Evolutionary conservation across 345 rosid genomes (phyloP).

Genomic region (Aquilaria sinensis): DNA sequence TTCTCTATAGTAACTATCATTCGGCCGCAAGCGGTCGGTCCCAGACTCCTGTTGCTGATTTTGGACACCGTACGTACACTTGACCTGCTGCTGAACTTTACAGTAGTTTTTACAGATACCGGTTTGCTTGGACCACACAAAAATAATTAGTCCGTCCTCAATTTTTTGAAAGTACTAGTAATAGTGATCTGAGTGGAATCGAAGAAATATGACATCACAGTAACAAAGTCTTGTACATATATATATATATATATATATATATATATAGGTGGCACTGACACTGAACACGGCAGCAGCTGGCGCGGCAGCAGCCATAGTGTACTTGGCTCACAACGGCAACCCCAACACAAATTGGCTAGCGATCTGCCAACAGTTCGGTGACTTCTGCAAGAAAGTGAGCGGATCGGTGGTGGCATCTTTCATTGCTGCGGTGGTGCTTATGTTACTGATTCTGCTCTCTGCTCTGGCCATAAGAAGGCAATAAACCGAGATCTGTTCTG

Average conservation of each 20-base stretch:
- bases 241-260: neutral
- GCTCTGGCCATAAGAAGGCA: conserved; percentile 53
- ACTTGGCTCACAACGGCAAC: conserved; percentile 88
- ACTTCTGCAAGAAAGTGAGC: conserved; percentile 69
- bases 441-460: conserved; percentile 48
- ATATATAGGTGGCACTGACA: conserved; percentile 45
- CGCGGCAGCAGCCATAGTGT: conserved; percentile 67
- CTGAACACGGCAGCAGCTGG: conserved; percentile 51
- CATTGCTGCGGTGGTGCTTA: conserved; percentile 34
- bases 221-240: no score
- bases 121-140: no score
- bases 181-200: no score
- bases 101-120: no score
- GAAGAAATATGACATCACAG: no score
- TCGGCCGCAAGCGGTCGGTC: conserved; percentile 67
- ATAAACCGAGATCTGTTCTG: conserved; percentile 1
- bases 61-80: conserved; percentile 47
- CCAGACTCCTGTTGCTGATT: conserved; percentile 50
- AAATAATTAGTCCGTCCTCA: no score
- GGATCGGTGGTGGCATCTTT: conserved; percentile 83
- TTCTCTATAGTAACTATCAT: conserved; percentile 63
- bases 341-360: conserved; percentile 70
- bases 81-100: no score
- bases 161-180: no score
- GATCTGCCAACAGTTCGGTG: conserved; percentile 77